Evolutionary conservation across 2,329 filamentous ascomycete genomes (phyloP), one percentile per base, ranked within the genome.

Genomic region (Sclerotinia nivalis): DNA sequence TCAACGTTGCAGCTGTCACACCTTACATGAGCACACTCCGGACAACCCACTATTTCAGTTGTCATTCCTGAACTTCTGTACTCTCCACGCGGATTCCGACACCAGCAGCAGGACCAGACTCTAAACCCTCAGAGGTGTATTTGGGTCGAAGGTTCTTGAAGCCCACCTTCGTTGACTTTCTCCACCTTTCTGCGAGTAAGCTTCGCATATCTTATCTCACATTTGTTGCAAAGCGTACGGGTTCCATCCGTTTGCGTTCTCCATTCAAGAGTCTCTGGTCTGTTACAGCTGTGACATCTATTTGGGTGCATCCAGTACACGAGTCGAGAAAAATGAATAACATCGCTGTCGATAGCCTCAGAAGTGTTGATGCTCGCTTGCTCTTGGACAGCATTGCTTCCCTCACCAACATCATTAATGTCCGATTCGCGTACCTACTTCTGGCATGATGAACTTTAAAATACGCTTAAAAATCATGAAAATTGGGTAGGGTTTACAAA

Each of bases 1-100:
- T n/a, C 1, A 56, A n/a, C 1, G 6, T 0, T 2, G 22, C 54
- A 37, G 6, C 22, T 1, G 12, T 1, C 0, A 31, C 31, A 56
- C 10, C 20, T 56, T 34, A 13, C 0, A 56, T 56, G 31, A 2
- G 0, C 0, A 15, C 54, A 56, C 1, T 1, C 20, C 12, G 4
- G 10, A 37, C 54, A 56, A 13, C 0, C 0, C 0, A 34, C 0
- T 3, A 56, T 8, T 4, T 0, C 5, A 8, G 4, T 22, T 3
- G 5, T 0, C 20, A 56, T 56, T 2, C 31, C 54, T 13, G 20
- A 22, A 6, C 15, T 6, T 7, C 9, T 37, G 31, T 34, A 34
- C 0, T 13, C 6, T 56, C 54, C 54, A 22, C 0, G 0, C 2
- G 6, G 9, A n/a, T 37, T 8, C 31, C 31, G 54, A n/a, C 54